Evolutionary conservation across 106 monocot genomes (phyloP).

Genomic region (Phalaenopsis equestris): DNA sequence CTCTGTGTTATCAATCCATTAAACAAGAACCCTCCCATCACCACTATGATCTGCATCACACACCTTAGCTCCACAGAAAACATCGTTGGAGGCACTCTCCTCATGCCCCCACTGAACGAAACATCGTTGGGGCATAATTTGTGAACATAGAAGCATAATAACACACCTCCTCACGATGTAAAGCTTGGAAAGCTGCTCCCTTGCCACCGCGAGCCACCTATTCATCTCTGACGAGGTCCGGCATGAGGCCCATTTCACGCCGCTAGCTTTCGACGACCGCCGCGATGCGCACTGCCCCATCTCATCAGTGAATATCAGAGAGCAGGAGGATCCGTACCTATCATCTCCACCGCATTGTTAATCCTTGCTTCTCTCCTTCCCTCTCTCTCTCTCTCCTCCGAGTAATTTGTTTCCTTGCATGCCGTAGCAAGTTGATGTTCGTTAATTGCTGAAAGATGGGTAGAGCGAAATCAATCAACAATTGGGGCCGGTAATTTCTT

Average conservation of each 20-base stretch:
- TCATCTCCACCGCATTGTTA: background rate
- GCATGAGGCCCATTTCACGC: too few species aligned
- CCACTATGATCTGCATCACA: constrained; percentile 26
- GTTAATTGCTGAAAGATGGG: constrained; percentile 42
- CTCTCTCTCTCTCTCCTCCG: background rate
- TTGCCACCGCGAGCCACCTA: background rate
- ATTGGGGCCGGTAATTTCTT: constrained; percentile 31
- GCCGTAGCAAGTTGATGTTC: constrained; percentile 16
- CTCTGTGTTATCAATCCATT: constrained; percentile 16
- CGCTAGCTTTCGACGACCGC: background rate
- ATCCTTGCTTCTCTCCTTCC: background rate
- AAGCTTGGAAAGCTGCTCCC: constrained; percentile 25
- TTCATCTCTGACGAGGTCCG: too few species aligned
- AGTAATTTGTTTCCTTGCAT: background rate
- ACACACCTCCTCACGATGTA: constrained; percentile 33
- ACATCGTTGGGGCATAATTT: constrained; percentile 34
- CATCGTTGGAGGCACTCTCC: constrained; percentile 21
- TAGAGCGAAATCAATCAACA: constrained; percentile 30
- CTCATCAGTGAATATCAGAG: background rate
- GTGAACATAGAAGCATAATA: constrained; percentile 26
- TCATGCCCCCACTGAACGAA: constrained; percentile 27
- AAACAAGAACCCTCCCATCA: constrained; percentile 14
- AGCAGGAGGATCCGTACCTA: background rate
- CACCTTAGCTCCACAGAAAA: constrained; percentile 26
- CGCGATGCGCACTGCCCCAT: constrained; percentile 13